Percentiles rank a stretch among this genome's conserved stretches.
phyloP scores from a whole-genome alignment of 1,284 basidiomycete genomes.

The Meira nashicola region DNA sequence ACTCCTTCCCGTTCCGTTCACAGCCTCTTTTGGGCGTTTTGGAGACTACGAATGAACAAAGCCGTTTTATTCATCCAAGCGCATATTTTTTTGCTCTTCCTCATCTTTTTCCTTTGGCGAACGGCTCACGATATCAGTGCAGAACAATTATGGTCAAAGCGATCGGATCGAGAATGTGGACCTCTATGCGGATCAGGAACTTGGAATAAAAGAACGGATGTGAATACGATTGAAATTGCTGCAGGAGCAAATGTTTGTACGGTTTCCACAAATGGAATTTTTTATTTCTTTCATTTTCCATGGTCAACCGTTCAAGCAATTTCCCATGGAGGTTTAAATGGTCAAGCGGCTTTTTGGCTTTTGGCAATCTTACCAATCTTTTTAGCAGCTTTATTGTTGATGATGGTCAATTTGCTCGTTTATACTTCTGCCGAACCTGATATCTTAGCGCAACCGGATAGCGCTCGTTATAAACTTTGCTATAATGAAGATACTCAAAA shows the following conservation, averaged over 20 bases:
- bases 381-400: constrained; percentile 1
- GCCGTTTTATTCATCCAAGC: background rate
- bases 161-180: background rate
- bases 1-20: background rate
- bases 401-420: constrained; percentile 10
- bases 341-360: constrained; percentile 4
- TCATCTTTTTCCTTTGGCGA: constrained; percentile 17
- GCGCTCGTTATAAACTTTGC: constrained; percentile 8
- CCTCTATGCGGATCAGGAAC: background rate
- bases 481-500: constrained; percentile 8
- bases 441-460: background rate
- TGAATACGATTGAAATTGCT: no score
- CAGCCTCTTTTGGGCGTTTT: background rate
- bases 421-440: background rate
- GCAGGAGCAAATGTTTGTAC: no score
- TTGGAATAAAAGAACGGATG: no score
- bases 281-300: no score
- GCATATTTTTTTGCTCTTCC: constrained; percentile 1
- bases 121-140: constrained; percentile 3
- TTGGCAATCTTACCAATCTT: background rate
- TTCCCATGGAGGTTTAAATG: background rate
- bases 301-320: no score
- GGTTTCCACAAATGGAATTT: no score
- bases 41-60: constrained; percentile 8
- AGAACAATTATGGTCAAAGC: background rate